Percentiles rank a stretch among this genome's conserved stretches.
phyloP scores from a whole-genome alignment of 306 rosid species.

The Geum urbanum region DNA sequence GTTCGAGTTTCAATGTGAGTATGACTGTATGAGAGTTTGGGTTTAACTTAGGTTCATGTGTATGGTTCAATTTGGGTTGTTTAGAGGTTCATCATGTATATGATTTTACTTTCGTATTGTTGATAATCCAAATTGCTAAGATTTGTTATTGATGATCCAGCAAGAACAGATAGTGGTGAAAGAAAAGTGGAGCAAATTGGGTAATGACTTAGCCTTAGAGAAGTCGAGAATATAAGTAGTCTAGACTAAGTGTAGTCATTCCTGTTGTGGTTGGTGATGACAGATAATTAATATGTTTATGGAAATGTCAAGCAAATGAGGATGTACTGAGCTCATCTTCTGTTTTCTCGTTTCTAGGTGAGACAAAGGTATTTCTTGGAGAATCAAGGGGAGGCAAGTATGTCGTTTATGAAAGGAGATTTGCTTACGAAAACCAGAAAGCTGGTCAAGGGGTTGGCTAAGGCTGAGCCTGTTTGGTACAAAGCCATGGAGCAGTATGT shows the following conservation, averaged over 20 bases:
- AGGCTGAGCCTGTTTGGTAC: constrained; percentile 78
- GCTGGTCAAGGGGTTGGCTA: constrained; percentile 86
- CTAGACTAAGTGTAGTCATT: not conserved
- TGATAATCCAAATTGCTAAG: too few relatives aligned
- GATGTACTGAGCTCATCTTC: not conserved
- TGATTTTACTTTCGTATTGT: too few relatives aligned
- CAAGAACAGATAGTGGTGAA: not conserved
- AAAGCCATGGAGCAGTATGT: constrained; percentile 89
- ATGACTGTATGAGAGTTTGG: too few relatives aligned
- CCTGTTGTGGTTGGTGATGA: not conserved
- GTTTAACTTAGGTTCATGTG: too few relatives aligned
- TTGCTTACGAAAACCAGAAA: constrained; percentile 60
- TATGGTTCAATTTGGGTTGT: too few relatives aligned
- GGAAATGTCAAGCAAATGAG: not conserved
- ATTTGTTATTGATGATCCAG: too few relatives aligned
- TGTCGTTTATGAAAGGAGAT: constrained; percentile 82
- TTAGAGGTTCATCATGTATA: too few relatives aligned
- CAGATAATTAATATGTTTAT: not conserved
- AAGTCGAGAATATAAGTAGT: not conserved
- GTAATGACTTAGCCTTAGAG: not conserved
- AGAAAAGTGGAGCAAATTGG: not conserved
- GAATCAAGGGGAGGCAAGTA: constrained; percentile 21
- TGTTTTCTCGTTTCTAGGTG: constrained; percentile 11
- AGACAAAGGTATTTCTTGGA: not conserved
- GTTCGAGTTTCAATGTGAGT: too few relatives aligned